A percentile compares a stretch with the other conserved stretches of the same genome.
Evolutionary conservation across 169 alveolate species (phyloP).

Genomic region (Plasmodium inui): DNA sequence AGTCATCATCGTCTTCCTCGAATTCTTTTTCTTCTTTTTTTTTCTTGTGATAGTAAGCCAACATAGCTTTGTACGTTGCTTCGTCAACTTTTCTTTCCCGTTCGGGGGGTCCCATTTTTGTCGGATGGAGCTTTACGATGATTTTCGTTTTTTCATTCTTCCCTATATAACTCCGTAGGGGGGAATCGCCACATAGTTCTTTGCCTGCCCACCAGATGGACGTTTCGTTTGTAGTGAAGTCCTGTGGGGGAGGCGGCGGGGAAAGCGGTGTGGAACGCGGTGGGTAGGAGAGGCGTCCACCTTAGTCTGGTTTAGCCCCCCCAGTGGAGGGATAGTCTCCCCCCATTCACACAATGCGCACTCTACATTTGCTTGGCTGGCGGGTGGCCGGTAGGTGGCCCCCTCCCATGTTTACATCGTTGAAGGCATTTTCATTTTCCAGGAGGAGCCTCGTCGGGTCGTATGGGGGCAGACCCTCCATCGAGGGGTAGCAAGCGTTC

Average conservation of each 20-base stretch:
- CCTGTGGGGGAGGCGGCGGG: conserved; percentile 48
- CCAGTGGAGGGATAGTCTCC: not conserved
- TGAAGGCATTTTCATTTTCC: conserved; percentile 89
- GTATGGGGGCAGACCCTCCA: conserved; percentile 94
- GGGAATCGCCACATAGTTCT: conserved; percentile 91
- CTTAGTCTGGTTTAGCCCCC: not conserved
- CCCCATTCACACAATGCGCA: not conserved
- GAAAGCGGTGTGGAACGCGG: too few species aligned
- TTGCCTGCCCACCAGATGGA: conserved; percentile 97
- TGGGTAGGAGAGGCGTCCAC: not conserved
- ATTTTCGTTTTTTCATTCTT: conserved; percentile 95
- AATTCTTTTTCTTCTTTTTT: conserved; percentile 92
- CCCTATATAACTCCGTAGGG: conserved; percentile 89
- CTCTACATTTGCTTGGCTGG: not conserved
- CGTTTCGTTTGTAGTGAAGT: conserved; percentile 86
- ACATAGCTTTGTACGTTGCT: conserved; percentile 96
- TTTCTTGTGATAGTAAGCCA: conserved; percentile 94
- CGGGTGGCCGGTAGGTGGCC: not conserved
- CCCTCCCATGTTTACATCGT: conserved; percentile 62
- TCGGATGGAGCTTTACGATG: conserved; percentile 92
- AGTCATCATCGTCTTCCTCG: conserved; percentile 94
- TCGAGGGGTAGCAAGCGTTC: conserved; percentile 96
- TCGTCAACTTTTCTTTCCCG: conserved; percentile 96
- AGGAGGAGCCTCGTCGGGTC: conserved; percentile 92
- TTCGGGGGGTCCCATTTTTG: conserved; percentile 94